Evolutionary conservation across 352 stramenopile species (phyloP).

Genomic region (Phytophthora capsici): DNA sequence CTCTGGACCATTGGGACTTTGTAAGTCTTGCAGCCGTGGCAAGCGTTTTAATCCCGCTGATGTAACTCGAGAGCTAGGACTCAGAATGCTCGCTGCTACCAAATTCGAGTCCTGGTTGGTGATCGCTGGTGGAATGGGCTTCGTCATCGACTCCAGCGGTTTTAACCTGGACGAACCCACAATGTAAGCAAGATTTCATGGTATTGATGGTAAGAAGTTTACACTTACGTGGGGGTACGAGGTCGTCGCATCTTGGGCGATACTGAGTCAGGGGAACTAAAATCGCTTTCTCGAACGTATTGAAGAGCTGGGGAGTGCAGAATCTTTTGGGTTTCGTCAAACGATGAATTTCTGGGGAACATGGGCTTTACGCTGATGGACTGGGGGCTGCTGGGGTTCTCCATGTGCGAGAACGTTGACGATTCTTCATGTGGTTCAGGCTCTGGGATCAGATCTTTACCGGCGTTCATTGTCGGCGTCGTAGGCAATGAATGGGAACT

Average conservation of each 20-base stretch:
- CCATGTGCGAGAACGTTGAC: constrained; percentile 13
- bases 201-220: background rate
- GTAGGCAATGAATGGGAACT: constrained; percentile 7
- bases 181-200: constrained; percentile 6
- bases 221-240: constrained; percentile 33
- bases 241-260: constrained; percentile 18
- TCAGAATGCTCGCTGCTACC: constrained; percentile 6
- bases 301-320: constrained; percentile 9
- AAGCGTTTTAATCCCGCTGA: constrained; percentile 38
- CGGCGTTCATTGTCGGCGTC: constrained; percentile 6
- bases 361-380: constrained; percentile 8
- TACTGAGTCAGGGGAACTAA: constrained; percentile 1
- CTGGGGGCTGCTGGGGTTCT: constrained; percentile 15
- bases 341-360: background rate
- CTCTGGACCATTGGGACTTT: constrained; percentile 6
- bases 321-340: constrained; percentile 3
- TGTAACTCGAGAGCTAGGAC: constrained; percentile 19
- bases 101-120: constrained; percentile 30
- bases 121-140: constrained; percentile 14
- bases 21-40: constrained; percentile 26
- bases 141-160: constrained; percentile 38
- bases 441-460: constrained; percentile 6
- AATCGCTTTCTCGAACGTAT: constrained; percentile 7
- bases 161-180: constrained; percentile 41
- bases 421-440: constrained; percentile 31